A percentile compares a stretch with the other conserved stretches of the same genome.
These are phyloP conservation scores for Collybia sp. DNA, from an alignment of 768 basidiomycete species.

Conservation along the genomic window DNA sequence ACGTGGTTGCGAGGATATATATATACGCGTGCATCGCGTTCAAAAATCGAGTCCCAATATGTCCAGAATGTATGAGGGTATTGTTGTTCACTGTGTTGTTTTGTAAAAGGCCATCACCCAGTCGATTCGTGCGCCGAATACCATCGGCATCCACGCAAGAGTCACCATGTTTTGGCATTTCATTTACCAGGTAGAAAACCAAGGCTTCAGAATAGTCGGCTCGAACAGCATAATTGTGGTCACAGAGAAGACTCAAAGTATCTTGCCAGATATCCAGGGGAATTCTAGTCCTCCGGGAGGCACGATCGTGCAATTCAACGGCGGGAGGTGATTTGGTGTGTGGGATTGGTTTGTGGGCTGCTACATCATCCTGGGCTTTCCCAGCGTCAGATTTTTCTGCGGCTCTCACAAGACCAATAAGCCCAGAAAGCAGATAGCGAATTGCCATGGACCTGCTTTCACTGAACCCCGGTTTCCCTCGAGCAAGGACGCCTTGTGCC, in stretches of 20 bases:
- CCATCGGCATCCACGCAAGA: slow-evolving; percentile 35
- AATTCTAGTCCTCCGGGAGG: slow-evolving; percentile 60
- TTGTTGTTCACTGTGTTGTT: slow-evolving; percentile 39
- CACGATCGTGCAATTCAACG: slow-evolving; percentile 27
- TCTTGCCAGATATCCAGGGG: slow-evolving; percentile 90
- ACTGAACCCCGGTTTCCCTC: slow-evolving; percentile 21
- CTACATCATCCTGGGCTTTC: slow-evolving; percentile 8
- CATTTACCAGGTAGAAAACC: slow-evolving; percentile 70
- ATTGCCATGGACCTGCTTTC: slow-evolving; percentile 59
- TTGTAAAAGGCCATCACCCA: slow-evolving; percentile 44
- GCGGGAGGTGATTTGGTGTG: slow-evolving; percentile 20
- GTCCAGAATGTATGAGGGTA: slow-evolving; percentile 49
- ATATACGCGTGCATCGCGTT: slow-evolving; percentile 78
- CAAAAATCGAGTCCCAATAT: slow-evolving; percentile 65
- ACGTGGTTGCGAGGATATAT: slow-evolving; percentile 73
- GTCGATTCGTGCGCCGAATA: slow-evolving; percentile 37
- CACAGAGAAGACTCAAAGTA: slow-evolving; percentile 80
- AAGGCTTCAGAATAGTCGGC: slow-evolving; percentile 72
- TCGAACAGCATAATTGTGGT: slow-evolving; percentile 71
- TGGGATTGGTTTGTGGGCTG: slow-evolving; percentile 4
- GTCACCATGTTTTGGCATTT: slow-evolving; percentile 66
- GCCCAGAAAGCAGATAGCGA: slow-evolving; percentile 61
- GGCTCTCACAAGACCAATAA: slow-evolving; percentile 65
- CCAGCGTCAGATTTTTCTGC: slow-evolving; percentile 45
- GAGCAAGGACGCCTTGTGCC: slow-evolving; percentile 48